Evolutionary conservation across 2,329 filamentous ascomycete species (phyloP).

Genomic region (Alternaria metachromatica): DNA sequence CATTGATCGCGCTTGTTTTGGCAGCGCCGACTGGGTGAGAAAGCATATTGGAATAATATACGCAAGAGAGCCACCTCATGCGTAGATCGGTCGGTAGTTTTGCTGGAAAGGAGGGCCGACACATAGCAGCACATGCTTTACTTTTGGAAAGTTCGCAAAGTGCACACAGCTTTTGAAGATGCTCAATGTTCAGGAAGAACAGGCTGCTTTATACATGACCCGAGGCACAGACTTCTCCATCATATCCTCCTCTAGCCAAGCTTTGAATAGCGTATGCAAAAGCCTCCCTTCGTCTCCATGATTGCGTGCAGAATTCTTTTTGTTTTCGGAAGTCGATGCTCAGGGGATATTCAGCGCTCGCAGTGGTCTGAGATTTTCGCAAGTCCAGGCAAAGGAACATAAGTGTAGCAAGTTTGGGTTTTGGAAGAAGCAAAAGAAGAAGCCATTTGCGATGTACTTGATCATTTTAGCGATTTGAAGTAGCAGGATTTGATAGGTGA

Average conservation of each 20-base stretch:
- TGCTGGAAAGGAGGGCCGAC: neutral
- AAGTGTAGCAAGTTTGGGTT: too few species aligned
- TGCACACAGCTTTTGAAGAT: neutral
- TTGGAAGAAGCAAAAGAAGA: too few species aligned
- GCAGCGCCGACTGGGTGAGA: rapidly evolving
- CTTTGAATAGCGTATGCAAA: rapidly evolving
- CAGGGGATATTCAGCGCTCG: too few species aligned
- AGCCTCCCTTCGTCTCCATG: neutral
- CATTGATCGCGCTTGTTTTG: too few species aligned
- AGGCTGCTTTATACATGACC: neutral
- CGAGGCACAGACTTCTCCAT: neutral
- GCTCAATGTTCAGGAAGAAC: neutral
- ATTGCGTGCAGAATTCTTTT: rapidly evolving
- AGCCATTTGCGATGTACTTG: too few species aligned
- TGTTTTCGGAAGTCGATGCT: neutral
- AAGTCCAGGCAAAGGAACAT: too few species aligned
- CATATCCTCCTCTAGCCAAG: rapidly evolving
- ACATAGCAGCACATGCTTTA: too few species aligned
- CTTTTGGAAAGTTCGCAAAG: neutral
- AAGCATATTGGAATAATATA: too few species aligned
- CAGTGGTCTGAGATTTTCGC: too few species aligned
- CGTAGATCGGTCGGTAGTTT: neutral
- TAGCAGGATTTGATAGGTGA: too few species aligned
- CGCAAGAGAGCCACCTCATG: too few species aligned
- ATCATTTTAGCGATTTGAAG: too few species aligned